Base-by-base conservation (phyloP, 2,329 filamentous ascomycete genomes). In the Mycogone perniciosa region DNA sequence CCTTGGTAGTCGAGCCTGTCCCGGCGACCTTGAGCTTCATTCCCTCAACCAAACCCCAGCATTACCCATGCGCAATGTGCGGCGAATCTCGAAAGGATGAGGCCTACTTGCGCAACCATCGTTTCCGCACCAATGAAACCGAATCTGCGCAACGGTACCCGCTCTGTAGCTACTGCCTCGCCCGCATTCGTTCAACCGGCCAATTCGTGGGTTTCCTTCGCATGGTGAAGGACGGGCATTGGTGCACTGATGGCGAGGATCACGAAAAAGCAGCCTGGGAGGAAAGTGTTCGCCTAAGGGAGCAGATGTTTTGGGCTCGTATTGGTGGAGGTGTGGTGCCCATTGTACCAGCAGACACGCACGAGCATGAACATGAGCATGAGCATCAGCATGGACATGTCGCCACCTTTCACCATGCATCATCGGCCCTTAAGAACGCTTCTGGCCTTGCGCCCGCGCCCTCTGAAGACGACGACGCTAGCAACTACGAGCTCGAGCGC, bases 231-330 rank as follows among this genome's bases (percentile, higher is more conserved):
- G 92, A 96, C 60, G 93, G 93, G 2, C 87, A 96, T 62, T 93
- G 93, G 84, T 83, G 88, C 46, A 85, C 86, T 9, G 88, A 91
- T 43, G 88, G 87, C 51, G 81, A 86, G 37, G 89, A 93, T 45
- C 88, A 90, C 33, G 89, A 95, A 68, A 89, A 87, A 63, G 81
- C 83, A 30, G 89, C 90, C 0, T 99, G 93, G 93, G 92, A 97
- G 64, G 93, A 99, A 72, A 89, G 89, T 51, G 87, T 96, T 8
- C 82, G 86, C 31, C 70, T 97, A 44, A 79, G 93, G 46, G 93
- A 99, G 67, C 85, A 92, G 59, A 96, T 99, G 87, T 99, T 99
- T 66, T 99, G 93, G 93, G 83, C 88, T 46, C 81, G 93, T 50
- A 82, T 99, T 47, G 92, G 92, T 29, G 93, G 91, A 30, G 93